These are phyloP conservation scores for Lepiota venenata DNA, from an alignment of 768 basidiomycete genomes.

Conservation along the genomic window DNA sequence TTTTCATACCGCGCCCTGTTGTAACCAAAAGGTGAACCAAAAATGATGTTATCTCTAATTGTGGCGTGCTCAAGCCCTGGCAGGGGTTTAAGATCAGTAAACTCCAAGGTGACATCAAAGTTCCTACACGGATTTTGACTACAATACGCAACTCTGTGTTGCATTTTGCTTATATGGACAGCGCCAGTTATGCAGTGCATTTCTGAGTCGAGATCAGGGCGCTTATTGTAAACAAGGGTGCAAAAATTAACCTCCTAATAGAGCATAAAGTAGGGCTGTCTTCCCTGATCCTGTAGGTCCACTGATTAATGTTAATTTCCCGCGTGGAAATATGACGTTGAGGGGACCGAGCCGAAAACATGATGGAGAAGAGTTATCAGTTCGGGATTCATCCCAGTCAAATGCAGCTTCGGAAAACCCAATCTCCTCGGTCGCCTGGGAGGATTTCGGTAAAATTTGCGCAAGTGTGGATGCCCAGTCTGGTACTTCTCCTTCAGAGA, in stretches of 20 bases:
- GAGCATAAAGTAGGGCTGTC: slow-evolving; percentile 55
- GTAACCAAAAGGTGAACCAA: slow-evolving; percentile 57
- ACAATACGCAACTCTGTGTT: slow-evolving; percentile 65
- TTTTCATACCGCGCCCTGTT: slow-evolving; percentile 60
- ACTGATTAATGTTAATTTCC: slow-evolving; percentile 55
- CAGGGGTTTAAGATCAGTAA: not conserved
- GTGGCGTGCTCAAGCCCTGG: slow-evolving; percentile 78
- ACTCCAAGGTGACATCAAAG: not conserved
- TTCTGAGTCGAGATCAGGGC: slow-evolving; percentile 32
- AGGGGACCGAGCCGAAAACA: slow-evolving; percentile 57
- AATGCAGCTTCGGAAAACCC: slow-evolving; percentile 57
- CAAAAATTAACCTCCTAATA: slow-evolving; percentile 56
- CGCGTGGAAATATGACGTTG: slow-evolving; percentile 53
- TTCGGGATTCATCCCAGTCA: slow-evolving; percentile 47
- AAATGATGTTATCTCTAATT: slow-evolving; percentile 79
- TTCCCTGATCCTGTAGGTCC: slow-evolving; percentile 73
- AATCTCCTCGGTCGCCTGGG: slow-evolving; percentile 25
- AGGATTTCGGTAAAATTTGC: slow-evolving; percentile 1
- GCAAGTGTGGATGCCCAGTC: slow-evolving; percentile 69
- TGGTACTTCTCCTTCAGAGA: slow-evolving; percentile 72
- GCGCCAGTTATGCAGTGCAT: slow-evolving; percentile 53
- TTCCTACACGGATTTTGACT: slow-evolving; percentile 61
- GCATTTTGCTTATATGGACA: slow-evolving; percentile 52
- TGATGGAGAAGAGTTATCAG: slow-evolving; percentile 22
- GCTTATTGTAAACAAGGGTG: slow-evolving; percentile 4